These are phyloP conservation scores for Coprinopsis sp. DNA, from an alignment of 768 basidiomycete genomes.

Conservation along the genomic window DNA sequence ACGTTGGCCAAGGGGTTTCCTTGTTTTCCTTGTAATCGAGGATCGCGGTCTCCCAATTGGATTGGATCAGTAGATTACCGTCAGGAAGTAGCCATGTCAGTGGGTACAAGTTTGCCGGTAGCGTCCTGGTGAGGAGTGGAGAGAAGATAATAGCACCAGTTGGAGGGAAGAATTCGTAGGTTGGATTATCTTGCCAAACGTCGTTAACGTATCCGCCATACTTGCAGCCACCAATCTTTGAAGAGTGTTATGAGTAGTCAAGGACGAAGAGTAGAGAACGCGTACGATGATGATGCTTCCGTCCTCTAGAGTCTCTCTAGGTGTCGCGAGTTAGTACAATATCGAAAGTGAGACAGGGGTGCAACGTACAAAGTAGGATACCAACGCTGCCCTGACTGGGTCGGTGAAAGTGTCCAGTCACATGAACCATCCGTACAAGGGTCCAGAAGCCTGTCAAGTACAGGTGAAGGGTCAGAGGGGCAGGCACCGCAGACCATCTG, in stretches of 20 bases:
- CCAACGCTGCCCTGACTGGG: slow-evolving; percentile 58
- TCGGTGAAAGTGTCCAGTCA: slow-evolving; percentile 44
- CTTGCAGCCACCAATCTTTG: slow-evolving; percentile 51
- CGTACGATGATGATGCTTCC: slow-evolving; percentile 58
- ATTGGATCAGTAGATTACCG: slow-evolving; percentile 54
- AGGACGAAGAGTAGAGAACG: neutral
- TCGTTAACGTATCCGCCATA: slow-evolving; percentile 73
- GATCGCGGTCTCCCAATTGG: slow-evolving; percentile 57
- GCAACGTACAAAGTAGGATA: slow-evolving; percentile 64
- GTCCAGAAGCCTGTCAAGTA: slow-evolving; percentile 42
- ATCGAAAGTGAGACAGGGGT: neutral
- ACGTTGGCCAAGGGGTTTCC: slow-evolving; percentile 59
- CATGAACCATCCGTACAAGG: slow-evolving; percentile 60
- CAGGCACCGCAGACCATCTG: no score
- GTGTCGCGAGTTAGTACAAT: neutral
- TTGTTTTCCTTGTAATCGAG: slow-evolving; percentile 54
- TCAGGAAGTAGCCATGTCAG: slow-evolving; percentile 70
- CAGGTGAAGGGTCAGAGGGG: no score
- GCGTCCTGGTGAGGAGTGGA: slow-evolving; percentile 59
- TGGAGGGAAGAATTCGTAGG: slow-evolving; percentile 74
- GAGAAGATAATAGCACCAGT: slow-evolving; percentile 51
- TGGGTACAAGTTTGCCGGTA: slow-evolving; percentile 73
- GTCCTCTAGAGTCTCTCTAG: slow-evolving; percentile 58
- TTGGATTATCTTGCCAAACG: slow-evolving; percentile 63
- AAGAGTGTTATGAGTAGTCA: neutral